Evolutionary conservation across 129 eudicot genomes (phyloP), one percentile per base, ranked within the genome.

Genomic region (Artemisia tridentata): DNA sequence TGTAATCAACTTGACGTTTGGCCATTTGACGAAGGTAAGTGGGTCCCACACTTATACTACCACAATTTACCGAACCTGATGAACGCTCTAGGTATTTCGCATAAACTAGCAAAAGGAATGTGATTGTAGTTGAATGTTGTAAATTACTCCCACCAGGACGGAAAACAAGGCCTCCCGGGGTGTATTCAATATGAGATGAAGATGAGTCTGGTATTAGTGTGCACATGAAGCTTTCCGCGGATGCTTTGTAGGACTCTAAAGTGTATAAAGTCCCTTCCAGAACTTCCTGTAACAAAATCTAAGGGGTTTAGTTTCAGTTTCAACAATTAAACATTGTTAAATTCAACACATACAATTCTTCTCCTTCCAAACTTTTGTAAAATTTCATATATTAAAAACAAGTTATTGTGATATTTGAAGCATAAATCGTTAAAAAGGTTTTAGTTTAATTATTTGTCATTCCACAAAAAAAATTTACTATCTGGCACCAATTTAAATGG

Each of bases 191-290:
- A 83, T 89, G 96, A 65, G 81, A 69, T 23, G 95, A 84, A 4
- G 96, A 83, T 6, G 96, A 85, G 45, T 92, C 92, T 0, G 98
- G 98, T 12, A 90, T 79, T 11, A 93, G 82, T 15, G 88, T 77
- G 84, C 96, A 89, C 86, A 89, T 87, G 84, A 92, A 92, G 69
- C 92, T 84, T 63, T 93, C 97, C 3, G 97, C 96, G 7, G 92
- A 89, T 56, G 92, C 82, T 84, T 77, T 93, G 85, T 87, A 93
- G 0, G 95, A 90, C 72, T 85, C 82, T 48, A 90, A 85, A 16
- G 82, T 20, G 34, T 86, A 85, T 54, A 69, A 16, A 69, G 72
- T 81, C 13, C 82, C 83, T 83, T 85, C 90, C 72, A 92, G 52
- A 15, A 89, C 95, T 71, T 92, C 96, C 98, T 92, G 84, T 78